phyloP scores from a whole-genome alignment of 2,329 filamentous ascomycete species.

The Hymenoscyphus fructigenus region DNA sequence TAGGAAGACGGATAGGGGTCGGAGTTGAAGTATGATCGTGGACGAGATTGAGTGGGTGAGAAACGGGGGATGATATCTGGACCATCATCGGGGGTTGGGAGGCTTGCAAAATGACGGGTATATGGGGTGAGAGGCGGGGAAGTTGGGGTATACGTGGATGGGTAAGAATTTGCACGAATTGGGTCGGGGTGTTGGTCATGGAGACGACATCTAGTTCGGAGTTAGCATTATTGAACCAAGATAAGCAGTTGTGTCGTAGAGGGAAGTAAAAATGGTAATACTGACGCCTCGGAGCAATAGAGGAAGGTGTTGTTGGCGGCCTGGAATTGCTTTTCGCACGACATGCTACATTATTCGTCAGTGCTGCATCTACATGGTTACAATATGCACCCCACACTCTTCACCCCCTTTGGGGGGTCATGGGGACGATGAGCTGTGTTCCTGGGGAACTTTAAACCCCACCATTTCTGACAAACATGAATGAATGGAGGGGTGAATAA shows the following conservation, averaged over 20 bases:
- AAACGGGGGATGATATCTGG: constrained; percentile 64
- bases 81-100: constrained; percentile 48
- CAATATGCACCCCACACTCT: constrained; percentile 29
- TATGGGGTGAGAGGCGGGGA: constrained; percentile 38
- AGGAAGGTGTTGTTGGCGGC: constrained; percentile 56
- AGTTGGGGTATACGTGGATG: constrained; percentile 23
- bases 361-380: constrained; percentile 13
- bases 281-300: constrained; percentile 65
- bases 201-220: constrained; percentile 28
- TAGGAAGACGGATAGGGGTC: constrained; percentile 41
- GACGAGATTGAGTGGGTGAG: constrained; percentile 60
- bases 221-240: constrained; percentile 27
- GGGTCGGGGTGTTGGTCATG: constrained; percentile 30
- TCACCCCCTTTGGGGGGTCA: constrained; percentile 13
- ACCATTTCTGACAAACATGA: constrained; percentile 8
- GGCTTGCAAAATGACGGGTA: constrained; percentile 33
- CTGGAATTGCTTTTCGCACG: constrained; percentile 65
- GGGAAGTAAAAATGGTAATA: constrained; percentile 24
- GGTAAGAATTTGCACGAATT: constrained; percentile 19
- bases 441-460: constrained; percentile 13
- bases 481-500: constrained; percentile 12
- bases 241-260: background rate
- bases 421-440: constrained; percentile 7
- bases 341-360: constrained; percentile 51
- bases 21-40: constrained; percentile 53